Evolutionary conservation across 148 eudicot genomes (phyloP).

Genomic region (Silene latifolia): DNA sequence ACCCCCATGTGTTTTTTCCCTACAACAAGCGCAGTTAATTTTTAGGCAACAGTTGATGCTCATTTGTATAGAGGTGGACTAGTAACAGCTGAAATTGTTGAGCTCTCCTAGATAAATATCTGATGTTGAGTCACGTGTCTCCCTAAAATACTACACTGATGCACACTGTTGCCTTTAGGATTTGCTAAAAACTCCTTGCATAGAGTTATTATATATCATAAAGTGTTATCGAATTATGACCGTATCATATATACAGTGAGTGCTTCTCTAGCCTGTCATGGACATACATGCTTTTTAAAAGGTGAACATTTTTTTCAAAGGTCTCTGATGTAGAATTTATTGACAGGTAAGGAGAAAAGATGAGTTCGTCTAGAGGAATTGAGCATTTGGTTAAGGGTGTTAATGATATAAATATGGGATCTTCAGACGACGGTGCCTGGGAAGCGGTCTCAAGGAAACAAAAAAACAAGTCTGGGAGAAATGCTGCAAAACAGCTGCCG

Average conservation of each 20-base stretch:
- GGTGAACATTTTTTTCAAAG: neutral
- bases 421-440: constrained; percentile 49
- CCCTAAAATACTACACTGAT: neutral
- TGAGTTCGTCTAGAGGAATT: constrained; percentile 26
- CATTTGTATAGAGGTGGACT: neutral
- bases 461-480: constrained; percentile 35
- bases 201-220: neutral
- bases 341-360: constrained; percentile 19
- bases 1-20: too few relatives aligned
- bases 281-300: neutral
- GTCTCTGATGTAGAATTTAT: neutral
- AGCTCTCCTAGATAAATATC: neutral
- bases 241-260: neutral
- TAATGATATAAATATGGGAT: constrained; percentile 31
- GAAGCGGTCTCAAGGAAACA: constrained; percentile 39
- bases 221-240: neutral
- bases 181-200: neutral
- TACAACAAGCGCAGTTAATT: neutral
- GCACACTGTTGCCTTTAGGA: neutral
- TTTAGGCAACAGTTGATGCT: neutral
- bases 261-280: neutral
- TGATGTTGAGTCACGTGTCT: neutral
- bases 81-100: neutral
- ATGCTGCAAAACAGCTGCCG: constrained; percentile 24
- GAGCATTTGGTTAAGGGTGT: constrained; percentile 41